Evolutionary conservation across 2,329 filamentous ascomycete species (phyloP).

Genomic region (Colletotrichum neosansevieriae): DNA sequence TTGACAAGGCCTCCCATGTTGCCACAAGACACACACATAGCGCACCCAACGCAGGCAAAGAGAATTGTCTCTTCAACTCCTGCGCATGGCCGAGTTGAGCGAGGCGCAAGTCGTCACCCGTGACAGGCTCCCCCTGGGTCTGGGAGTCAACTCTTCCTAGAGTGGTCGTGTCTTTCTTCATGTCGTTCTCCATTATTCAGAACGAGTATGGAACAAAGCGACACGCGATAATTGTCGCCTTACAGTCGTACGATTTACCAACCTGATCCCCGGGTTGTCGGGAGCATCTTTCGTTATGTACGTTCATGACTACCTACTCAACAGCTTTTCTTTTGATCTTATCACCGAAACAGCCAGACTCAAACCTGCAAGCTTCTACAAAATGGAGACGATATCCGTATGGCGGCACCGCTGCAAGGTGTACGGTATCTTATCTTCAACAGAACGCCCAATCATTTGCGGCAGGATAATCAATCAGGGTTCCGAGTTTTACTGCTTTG

Average conservation of each 20-base stretch:
- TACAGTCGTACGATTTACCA: slow-evolving; percentile 12
- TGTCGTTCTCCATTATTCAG: slow-evolving; percentile 25
- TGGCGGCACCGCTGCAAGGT: no score
- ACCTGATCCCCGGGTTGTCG: slow-evolving; percentile 10
- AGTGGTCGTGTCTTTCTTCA: slow-evolving; percentile 23
- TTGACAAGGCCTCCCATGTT: slow-evolving; percentile 63
- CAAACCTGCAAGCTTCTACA: no score
- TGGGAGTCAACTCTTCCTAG: slow-evolving; percentile 22
- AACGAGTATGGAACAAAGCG: slow-evolving; percentile 1
- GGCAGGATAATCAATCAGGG: neutral
- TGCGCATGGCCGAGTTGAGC: slow-evolving; percentile 47
- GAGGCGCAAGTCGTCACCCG: slow-evolving; percentile 42
- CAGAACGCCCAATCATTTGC: no score
- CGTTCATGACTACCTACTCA: slow-evolving; percentile 7
- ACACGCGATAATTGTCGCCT: slow-evolving; percentile 9
- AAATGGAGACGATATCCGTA: no score
- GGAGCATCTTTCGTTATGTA: slow-evolving; percentile 31
- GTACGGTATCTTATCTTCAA: no score
- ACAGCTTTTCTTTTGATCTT: neutral
- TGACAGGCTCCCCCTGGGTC: neutral
- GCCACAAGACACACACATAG: slow-evolving; percentile 63
- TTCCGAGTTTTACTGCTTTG: no score
- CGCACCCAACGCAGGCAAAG: slow-evolving; percentile 56
- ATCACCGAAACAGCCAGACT: neutral
- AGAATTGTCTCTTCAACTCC: slow-evolving; percentile 51